phyloP scores from a whole-genome alignment of 345 rosid species.

The Bruguiera sexangula region DNA sequence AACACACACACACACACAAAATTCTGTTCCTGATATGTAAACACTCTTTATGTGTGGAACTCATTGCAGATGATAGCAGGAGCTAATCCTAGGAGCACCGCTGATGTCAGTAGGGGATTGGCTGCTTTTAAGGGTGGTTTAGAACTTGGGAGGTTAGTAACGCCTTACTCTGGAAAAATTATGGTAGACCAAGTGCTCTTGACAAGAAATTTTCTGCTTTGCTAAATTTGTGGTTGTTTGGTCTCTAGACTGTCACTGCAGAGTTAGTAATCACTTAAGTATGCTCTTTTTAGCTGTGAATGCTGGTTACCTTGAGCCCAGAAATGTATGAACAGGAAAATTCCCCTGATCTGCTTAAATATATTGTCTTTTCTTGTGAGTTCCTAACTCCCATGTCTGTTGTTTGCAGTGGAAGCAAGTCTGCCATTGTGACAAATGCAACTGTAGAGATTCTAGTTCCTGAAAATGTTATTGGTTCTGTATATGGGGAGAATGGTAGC shows the following conservation, averaged over 20 bases:
- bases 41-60: neutral
- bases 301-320: neutral
- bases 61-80: conserved; percentile 42
- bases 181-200: no score
- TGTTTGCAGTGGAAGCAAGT: conserved; percentile 64
- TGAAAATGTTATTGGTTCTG: conserved; percentile 63
- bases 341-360: no score
- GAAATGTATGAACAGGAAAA: neutral
- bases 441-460: conserved; percentile 81
- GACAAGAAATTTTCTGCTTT: no score
- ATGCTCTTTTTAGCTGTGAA: neutral
- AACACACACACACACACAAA: neutral
- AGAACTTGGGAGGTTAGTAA: conserved; percentile 67
- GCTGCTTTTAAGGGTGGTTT: conserved; percentile 49
- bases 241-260: no score
- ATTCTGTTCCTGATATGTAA: neutral
- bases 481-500: conserved; percentile 79
- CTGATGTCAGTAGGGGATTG: conserved; percentile 53
- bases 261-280: neutral
- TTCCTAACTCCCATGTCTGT: conserved; percentile 5
- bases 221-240: no score
- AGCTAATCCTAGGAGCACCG: conserved; percentile 40
- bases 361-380: neutral
- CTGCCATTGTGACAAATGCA: conserved; percentile 80
- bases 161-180: neutral